These are phyloP conservation scores for Pezicula rhizophila DNA, from an alignment of 2,329 filamentous ascomycete genomes.

Conservation along the genomic window DNA sequence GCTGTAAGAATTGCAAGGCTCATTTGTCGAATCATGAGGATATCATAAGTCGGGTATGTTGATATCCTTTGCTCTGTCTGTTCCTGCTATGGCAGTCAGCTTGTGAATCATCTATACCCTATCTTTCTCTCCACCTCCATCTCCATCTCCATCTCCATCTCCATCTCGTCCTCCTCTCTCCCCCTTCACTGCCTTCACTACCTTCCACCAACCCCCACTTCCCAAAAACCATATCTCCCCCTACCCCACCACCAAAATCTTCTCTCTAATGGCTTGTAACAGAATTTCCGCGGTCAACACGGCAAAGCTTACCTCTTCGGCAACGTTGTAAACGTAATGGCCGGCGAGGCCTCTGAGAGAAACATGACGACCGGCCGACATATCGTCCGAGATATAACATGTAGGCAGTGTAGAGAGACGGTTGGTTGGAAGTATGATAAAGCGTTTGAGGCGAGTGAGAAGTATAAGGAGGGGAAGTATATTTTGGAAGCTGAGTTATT, in stretches of 20 bases:
- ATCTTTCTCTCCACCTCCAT: not conserved
- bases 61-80: too few relatives aligned
- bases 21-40: slow-evolving; percentile 94
- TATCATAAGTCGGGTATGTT: slow-evolving; percentile 82
- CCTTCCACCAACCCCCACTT: slow-evolving; percentile 1
- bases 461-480: slow-evolving; percentile 98
- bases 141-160: too few relatives aligned
- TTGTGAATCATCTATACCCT: too few relatives aligned
- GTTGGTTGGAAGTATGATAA: slow-evolving; percentile 99
- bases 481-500: slow-evolving; percentile 91
- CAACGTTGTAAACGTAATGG: slow-evolving; percentile 82
- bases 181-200: slow-evolving; percentile 2
- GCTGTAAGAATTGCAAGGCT: slow-evolving; percentile 91
- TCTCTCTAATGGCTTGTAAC: slow-evolving; percentile 11
- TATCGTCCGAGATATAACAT: slow-evolving; percentile 87
- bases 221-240: slow-evolving; percentile 1
- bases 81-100: too few relatives aligned
- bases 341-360: slow-evolving; percentile 80
- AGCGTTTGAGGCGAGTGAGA: slow-evolving; percentile 84
- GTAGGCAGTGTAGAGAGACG: slow-evolving; percentile 82
- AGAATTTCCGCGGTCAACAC: slow-evolving; percentile 98
- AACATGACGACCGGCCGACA: slow-evolving; percentile 98
- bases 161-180: slow-evolving; percentile 4
- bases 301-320: slow-evolving; percentile 98
- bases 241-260: slow-evolving; percentile 1